phyloP scores from a whole-genome alignment of 2,329 filamentous ascomycete genomes.

The Fusarium cyanostomum region DNA sequence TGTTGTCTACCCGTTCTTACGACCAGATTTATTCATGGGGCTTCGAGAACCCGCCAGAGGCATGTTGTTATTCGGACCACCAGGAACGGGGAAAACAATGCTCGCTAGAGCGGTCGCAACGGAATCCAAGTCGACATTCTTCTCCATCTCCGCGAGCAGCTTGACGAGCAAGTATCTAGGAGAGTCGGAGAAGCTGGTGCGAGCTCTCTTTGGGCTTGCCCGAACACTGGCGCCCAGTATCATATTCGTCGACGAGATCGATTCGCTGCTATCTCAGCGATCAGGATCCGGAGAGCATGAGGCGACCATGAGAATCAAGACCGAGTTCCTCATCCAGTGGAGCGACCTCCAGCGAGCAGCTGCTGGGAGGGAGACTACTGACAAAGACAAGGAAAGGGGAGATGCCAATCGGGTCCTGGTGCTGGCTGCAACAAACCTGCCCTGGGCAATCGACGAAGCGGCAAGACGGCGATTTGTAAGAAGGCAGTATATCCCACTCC shows the following conservation, averaged over 20 bases:
- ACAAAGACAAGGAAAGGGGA: conserved; percentile 74
- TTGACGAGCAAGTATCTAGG: conserved; percentile 96
- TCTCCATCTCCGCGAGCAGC: conserved; percentile 94
- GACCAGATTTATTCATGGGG: conserved; percentile 95
- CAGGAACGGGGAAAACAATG: conserved; percentile 99
- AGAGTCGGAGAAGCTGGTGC: conserved; percentile 95
- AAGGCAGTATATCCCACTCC: conserved; percentile 94
- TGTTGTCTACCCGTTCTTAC: conserved; percentile 95
- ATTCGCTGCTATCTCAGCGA: conserved; percentile 87
- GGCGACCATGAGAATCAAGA: conserved; percentile 93
- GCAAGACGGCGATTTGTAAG: conserved; percentile 90
- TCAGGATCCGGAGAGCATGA: conserved; percentile 90
- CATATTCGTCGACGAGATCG: conserved; percentile 98
- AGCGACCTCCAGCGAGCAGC: conserved; percentile 92
- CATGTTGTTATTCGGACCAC: conserved; percentile 95
- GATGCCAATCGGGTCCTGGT: conserved; percentile 92
- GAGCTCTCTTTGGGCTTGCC: conserved; percentile 89
- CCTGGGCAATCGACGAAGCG: conserved; percentile 98
- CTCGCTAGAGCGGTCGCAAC: conserved; percentile 90
- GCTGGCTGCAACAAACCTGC: conserved; percentile 92
- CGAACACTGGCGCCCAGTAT: conserved; percentile 91
- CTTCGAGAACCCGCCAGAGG: conserved; percentile 92
- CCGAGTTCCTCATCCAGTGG: conserved; percentile 98
- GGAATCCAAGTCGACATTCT: conserved; percentile 94
- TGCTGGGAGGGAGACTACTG: conserved; percentile 78